Evolutionary conservation across 148 eudicot genomes (phyloP).

Genomic region (Talinum fruticosum): DNA sequence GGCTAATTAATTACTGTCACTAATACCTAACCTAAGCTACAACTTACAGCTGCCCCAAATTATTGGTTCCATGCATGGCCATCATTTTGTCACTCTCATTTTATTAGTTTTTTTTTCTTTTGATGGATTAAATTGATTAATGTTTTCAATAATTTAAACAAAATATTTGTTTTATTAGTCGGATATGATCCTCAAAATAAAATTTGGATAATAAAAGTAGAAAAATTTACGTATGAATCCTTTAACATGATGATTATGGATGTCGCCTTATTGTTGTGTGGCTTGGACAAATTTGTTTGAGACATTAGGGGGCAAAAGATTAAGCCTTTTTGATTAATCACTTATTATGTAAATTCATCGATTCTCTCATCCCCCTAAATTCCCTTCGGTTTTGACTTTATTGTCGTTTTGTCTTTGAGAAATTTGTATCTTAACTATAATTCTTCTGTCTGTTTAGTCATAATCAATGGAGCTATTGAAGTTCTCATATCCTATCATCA

Average conservation of each 20-base stretch:
- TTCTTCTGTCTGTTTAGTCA: no score
- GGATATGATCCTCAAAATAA: no score
- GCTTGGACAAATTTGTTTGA: slow-evolving; percentile 21
- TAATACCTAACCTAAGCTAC: neutral
- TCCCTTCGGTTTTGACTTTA: neutral
- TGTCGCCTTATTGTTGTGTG: neutral
- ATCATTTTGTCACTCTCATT: neutral
- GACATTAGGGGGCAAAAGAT: neutral
- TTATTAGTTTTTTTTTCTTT: neutral
- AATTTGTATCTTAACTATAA: neutral
- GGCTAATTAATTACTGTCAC: neutral
- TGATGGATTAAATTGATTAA: no score
- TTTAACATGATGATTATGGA: slow-evolving; percentile 6
- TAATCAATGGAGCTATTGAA: no score
- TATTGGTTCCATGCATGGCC: slow-evolving; percentile 5
- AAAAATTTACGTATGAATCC: neutral
- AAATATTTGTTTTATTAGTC: no score
- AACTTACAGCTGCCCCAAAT: neutral
- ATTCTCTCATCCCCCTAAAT: neutral
- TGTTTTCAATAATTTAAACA: no score
- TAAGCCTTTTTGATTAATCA: neutral
- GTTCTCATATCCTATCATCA: no score
- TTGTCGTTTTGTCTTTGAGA: neutral
- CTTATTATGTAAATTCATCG: neutral
- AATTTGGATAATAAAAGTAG: no score